Percentiles rank a stretch among this genome's conserved stretches.
phyloP scores from a whole-genome alignment of 352 stramenopile genomes.

The Globisporangium camurandrum region DNA sequence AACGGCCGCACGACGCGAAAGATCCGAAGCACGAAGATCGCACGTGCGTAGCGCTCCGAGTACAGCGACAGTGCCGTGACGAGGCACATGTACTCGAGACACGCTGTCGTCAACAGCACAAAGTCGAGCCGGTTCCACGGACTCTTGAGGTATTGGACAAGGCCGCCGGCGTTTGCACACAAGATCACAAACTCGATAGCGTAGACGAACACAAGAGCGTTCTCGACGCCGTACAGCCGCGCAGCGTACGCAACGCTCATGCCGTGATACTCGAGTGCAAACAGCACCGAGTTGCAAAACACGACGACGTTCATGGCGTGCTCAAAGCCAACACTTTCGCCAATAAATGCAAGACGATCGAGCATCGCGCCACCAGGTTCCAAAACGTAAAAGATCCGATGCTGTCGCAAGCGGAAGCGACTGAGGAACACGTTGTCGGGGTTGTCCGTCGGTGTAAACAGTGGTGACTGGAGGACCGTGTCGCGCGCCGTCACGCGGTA shows the following conservation, averaged over 20 bases:
- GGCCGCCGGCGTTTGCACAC: slow-evolving; percentile 36
- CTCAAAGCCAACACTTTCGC: slow-evolving; percentile 58
- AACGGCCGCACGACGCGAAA: slow-evolving; percentile 77
- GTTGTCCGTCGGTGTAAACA: slow-evolving; percentile 36
- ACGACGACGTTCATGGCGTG: slow-evolving; percentile 73
- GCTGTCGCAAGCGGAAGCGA: slow-evolving; percentile 42
- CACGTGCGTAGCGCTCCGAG: slow-evolving; percentile 55
- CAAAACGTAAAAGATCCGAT: slow-evolving; percentile 62
- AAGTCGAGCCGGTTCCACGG: slow-evolving; percentile 81
- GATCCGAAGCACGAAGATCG: slow-evolving; percentile 71
- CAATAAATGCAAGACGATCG: slow-evolving; percentile 37
- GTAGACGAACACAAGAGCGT: slow-evolving; percentile 67
- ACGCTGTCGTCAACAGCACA: slow-evolving; percentile 50
- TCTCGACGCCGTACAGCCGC: slow-evolving; percentile 54
- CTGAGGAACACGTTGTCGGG: slow-evolving; percentile 53
- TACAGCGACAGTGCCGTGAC: slow-evolving; percentile 48
- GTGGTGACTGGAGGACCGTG: slow-evolving; percentile 31
- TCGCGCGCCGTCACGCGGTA: slow-evolving; percentile 23
- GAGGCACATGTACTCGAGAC: slow-evolving; percentile 62
- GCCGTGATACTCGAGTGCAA: slow-evolving; percentile 71
- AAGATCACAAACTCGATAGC: slow-evolving; percentile 59
- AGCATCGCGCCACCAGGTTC: slow-evolving; percentile 39
- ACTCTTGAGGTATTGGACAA: slow-evolving; percentile 64
- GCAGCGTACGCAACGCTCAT: slow-evolving; percentile 51
- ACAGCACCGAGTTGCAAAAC: slow-evolving; percentile 66